Base-by-base conservation (phyloP, 169 alveolate species). In the Babesia sp. region DNA sequence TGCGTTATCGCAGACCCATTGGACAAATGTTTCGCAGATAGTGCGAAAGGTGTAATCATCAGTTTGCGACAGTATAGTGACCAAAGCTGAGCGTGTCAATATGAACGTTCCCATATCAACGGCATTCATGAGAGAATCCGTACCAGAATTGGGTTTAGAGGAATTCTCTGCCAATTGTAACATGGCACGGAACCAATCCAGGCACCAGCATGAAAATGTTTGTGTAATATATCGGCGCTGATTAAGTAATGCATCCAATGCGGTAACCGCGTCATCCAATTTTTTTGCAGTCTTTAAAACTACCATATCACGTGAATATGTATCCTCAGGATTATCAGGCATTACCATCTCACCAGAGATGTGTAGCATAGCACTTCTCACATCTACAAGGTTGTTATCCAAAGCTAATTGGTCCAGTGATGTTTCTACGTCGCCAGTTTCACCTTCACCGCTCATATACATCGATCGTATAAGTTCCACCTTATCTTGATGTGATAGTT, bases 101-200 rank as follows among this genome's bases (percentile, higher is more conserved):
- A 79, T 41, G 24, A 20, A 79, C 4, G 71, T 70, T 11, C 82
- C 71, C 68, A 79, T 69, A 36, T 79, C 87, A 33, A 79, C 73
- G 3, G 81, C 74, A 33, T 79, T 70, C 87, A 79, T 70, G 50
- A 79, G 54, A 1, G 87, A 79, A 22, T 57, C 61, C 29, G 67
- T 45, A 37, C 46, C 56, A 29, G 74, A 33, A 37, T 79, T 63
- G 20, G 78, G 75, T 29, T 60, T 60, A 14, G 67, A 20, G 7
- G 57, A 45, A 28, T 72, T 50, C 42, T 56, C 68, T 22, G 73
- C 61, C 41, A 72, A 31, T 33, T 61, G 41, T 24, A 72, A 72
- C 68, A 72, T 45, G 34, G 76, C 51, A 12, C 18, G 67, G 31
- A 72, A 72, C 83, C 83, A 72, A 29, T 72, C 73, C 51, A 44